A percentile compares a stretch with the other conserved stretches of the same genome.
Evolutionary conservation across 371 early-diverging fungal species (phyloP).

Genomic region (Aphelidium insulamus): DNA sequence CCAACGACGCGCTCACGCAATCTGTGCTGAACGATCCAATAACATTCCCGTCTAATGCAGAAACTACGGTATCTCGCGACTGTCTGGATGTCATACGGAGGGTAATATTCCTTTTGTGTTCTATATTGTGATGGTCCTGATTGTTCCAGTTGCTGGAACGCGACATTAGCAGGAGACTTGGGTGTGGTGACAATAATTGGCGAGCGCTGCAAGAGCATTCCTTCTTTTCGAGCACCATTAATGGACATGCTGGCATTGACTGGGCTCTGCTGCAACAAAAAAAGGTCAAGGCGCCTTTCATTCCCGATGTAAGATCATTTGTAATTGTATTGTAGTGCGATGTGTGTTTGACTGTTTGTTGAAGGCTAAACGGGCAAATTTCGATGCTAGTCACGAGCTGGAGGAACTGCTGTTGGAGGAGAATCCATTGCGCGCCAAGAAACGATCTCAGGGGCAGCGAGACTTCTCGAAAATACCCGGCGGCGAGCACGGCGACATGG

Average conservation of each 20-base stretch:
- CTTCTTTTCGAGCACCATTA: no score
- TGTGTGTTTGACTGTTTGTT: neutral
- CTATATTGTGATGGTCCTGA: neutral
- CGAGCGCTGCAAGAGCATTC: constrained; percentile 19
- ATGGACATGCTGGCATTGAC: constrained; percentile 15
- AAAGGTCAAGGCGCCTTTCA: constrained; percentile 25
- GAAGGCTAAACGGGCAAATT: constrained; percentile 41
- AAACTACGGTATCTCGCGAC: constrained; percentile 17
- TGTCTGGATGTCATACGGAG: constrained; percentile 28
- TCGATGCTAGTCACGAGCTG: constrained; percentile 81
- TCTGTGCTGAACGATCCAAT: constrained; percentile 32
- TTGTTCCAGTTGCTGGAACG: constrained; percentile 17
- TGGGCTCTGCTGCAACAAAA: constrained; percentile 21
- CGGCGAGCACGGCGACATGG: no score
- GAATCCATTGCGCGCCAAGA: constrained; percentile 32
- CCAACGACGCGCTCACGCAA: constrained; percentile 44
- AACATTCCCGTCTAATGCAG: constrained; percentile 27
- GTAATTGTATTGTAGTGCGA: no score
- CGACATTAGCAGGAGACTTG: constrained; percentile 21
- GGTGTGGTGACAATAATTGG: constrained; percentile 21
- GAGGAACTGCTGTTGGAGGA: constrained; percentile 79
- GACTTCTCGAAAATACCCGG: no score
- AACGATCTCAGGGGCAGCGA: no score
- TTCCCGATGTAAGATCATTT: constrained; percentile 12
- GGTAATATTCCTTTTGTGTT: constrained; percentile 9